These are phyloP conservation scores for Rubia peregrina DNA, from an alignment of 305 asterid genomes.

Conservation along the genomic window DNA sequence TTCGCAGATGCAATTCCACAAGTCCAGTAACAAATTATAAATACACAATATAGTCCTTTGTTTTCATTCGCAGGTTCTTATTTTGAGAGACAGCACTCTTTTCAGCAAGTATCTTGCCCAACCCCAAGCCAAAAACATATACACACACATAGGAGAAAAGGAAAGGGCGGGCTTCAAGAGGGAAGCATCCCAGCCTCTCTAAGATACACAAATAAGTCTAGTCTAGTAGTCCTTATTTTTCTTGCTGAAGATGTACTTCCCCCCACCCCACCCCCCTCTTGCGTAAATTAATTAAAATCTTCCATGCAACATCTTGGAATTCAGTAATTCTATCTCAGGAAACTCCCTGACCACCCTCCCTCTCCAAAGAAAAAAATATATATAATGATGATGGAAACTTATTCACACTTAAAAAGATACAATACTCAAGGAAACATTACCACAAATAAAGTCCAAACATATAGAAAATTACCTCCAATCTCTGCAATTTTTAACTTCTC, in stretches of 20 bases:
- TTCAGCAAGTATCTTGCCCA: neutral
- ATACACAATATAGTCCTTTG: neutral
- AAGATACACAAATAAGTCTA: neutral
- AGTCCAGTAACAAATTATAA: neutral
- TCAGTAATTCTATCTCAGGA: neutral
- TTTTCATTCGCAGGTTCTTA: no score
- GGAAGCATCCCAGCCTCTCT: neutral
- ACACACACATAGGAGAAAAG: neutral
- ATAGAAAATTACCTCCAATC: slow-evolving; percentile 30
- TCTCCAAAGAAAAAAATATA: neutral
- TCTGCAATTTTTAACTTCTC: slow-evolving; percentile 34
- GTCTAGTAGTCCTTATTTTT: neutral
- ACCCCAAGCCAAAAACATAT: neutral
- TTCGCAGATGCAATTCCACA: neutral
- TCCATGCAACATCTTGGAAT: neutral
- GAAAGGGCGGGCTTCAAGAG: neutral
- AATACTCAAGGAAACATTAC: neutral
- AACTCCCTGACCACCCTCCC: neutral
- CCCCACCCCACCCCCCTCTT: no score
- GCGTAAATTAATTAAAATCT: neutral
- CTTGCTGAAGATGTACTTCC: no score
- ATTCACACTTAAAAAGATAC: neutral
- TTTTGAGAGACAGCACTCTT: no score
- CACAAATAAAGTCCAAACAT: neutral
- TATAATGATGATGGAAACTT: neutral